These are phyloP conservation scores for Penicillium sp. DNA, from an alignment of 2,329 filamentous ascomycete genomes.

Conservation along the genomic window DNA sequence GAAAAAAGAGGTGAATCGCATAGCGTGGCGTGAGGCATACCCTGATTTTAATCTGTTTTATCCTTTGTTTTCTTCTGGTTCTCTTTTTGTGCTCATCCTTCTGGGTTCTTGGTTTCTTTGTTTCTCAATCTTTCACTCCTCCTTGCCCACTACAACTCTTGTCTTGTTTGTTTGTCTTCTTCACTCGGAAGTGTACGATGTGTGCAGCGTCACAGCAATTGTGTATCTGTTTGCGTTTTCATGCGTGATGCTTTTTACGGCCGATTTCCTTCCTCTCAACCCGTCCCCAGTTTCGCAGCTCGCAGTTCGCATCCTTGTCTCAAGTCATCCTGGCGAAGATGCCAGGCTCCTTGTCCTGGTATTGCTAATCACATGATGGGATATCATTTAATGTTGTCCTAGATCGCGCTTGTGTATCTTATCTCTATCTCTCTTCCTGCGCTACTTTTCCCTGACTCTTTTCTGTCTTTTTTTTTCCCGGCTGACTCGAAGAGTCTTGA, in stretches of 20 bases:
- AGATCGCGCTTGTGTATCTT: background rate
- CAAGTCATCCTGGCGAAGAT: background rate
- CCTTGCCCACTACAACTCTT: too few relatives aligned
- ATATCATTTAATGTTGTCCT: background rate
- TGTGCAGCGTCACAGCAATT: conserved; percentile 6
- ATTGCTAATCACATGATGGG: background rate
- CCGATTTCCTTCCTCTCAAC: background rate
- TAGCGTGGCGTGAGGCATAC: conserved; percentile 50
- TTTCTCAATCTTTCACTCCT: conserved; percentile 5
- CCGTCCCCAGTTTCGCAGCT: background rate
- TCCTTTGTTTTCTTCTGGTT: conserved; percentile 27
- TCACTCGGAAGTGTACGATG: conserved; percentile 18
- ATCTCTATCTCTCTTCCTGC: background rate
- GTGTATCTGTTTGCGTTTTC: conserved; percentile 13
- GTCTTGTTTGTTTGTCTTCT: background rate
- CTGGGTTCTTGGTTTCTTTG: background rate
- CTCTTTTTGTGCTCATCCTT: conserved; percentile 17
- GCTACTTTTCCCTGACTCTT: background rate
- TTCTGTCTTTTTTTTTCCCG: background rate
- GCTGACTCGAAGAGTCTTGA: background rate
- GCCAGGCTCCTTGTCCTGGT: background rate
- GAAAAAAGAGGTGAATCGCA: conserved; percentile 39
- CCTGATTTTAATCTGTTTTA: conserved; percentile 35
- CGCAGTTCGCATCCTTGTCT: background rate
- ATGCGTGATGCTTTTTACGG: conserved; percentile 15